A percentile compares a stretch with the other conserved stretches of the same genome.
phyloP scores from a whole-genome alignment of 108 stramenopile genomes.

The Mayamaea pseudoterrestris region DNA sequence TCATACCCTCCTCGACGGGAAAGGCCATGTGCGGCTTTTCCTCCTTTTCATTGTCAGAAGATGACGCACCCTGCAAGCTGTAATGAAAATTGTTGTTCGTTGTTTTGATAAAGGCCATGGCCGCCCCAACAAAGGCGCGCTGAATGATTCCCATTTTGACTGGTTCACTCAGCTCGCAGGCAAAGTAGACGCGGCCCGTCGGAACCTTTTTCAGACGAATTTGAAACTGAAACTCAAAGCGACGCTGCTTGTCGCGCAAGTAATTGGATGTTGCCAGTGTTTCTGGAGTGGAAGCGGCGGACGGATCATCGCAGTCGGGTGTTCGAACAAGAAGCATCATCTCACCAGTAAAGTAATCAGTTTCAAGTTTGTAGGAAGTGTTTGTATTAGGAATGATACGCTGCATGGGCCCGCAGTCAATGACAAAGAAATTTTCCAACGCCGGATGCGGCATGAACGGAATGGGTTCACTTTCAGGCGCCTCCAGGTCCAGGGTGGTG shows the following conservation, averaged over 20 bases:
- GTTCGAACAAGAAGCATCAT: slow-evolving; percentile 81
- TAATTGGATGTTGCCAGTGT: slow-evolving; percentile 35
- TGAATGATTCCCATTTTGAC: slow-evolving; percentile 80
- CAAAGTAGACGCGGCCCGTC: slow-evolving; percentile 64
- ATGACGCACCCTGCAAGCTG: slow-evolving; percentile 20
- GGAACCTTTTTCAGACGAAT: slow-evolving; percentile 71
- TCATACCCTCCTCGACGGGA: slow-evolving; percentile 66
- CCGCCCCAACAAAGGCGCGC: slow-evolving; percentile 70
- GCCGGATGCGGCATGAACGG: slow-evolving; percentile 10
- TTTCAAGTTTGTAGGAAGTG: slow-evolving; percentile 19
- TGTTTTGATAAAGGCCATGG: slow-evolving; percentile 76
- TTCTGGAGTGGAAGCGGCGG: slow-evolving; percentile 5
- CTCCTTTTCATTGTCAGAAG: slow-evolving; percentile 16
- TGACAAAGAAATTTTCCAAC: slow-evolving; percentile 23
- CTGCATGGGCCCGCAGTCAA: slow-evolving; percentile 20
- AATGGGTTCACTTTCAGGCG: background rate
- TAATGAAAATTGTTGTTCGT: slow-evolving; percentile 58
- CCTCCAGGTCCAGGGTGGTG: background rate
- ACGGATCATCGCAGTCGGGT: slow-evolving; percentile 55
- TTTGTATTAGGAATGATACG: slow-evolving; percentile 36
- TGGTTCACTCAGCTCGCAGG: slow-evolving; percentile 70
- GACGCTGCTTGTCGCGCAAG: slow-evolving; percentile 62
- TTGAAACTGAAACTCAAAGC: slow-evolving; percentile 91
- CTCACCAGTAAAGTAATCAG: slow-evolving; percentile 67
- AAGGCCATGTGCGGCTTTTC: slow-evolving; percentile 81